Conservation (phyloP, 305 asterid genomes). For the Petunia hybrid region DNA sequence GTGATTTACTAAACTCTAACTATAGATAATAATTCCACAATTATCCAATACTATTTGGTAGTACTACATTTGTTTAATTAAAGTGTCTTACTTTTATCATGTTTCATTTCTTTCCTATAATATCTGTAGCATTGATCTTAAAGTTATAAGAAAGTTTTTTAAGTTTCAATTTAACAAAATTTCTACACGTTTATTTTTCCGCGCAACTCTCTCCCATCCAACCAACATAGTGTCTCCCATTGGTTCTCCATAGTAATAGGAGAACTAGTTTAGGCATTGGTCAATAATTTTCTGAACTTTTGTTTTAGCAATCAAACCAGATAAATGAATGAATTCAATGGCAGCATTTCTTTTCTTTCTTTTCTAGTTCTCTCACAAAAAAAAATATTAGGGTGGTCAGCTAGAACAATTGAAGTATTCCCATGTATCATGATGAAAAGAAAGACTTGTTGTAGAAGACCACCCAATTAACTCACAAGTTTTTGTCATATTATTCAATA, state of each 20-base stretch:
- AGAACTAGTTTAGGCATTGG: background rate
- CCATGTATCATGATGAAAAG: background rate
- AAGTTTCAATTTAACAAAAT: background rate
- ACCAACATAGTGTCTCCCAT: background rate
- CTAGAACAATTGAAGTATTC: constrained; percentile 25
- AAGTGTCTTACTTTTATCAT: too few species aligned
- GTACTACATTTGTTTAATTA: too few species aligned
- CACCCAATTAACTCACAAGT: constrained; percentile 17
- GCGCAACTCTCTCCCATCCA: constrained; percentile 5
- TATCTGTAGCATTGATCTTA: too few species aligned
- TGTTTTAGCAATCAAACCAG: background rate
- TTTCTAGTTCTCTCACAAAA: background rate
- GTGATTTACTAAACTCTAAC: too few species aligned
- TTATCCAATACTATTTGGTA: too few species aligned
- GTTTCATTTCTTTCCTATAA: too few species aligned
- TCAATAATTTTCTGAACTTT: background rate
- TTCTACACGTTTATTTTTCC: background rate
- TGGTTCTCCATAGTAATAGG: constrained; percentile 24
- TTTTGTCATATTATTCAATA: background rate
- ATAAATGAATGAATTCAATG: constrained; percentile 29
- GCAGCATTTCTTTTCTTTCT: constrained; percentile 18
- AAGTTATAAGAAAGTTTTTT: too few species aligned
- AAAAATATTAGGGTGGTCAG: background rate
- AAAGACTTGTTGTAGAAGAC: background rate
- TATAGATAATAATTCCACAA: too few species aligned